Base-by-base conservation (phyloP, 345 rosid species). In the Gossypium thurberi region DNA sequence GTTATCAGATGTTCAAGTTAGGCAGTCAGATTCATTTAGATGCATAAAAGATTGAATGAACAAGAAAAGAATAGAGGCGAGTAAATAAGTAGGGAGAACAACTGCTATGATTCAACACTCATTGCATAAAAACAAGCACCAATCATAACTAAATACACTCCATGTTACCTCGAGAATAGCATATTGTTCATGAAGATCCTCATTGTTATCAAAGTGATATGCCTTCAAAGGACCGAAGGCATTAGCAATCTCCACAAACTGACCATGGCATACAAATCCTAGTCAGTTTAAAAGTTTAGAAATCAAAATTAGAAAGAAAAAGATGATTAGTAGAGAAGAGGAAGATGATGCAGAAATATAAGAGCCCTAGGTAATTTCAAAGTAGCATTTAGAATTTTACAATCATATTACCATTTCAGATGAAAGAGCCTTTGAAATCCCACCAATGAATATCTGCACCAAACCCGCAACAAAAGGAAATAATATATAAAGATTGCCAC, bases 361-460 rank as follows among this genome's bases (percentile, higher is more conserved):
- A 66, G 63, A 52, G 53, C 68, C 23, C 69, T 33, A 71, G 44
- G 20, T 46, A 76, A 48, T 66, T 25, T 66, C 6, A 14, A 43
- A 4, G 44, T 13, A 59, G 74, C 26, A 74, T 51, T 17, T 4
- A 51, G 62, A 37, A 23, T 0, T 71, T 65, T 10, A 23, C 67
- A 46, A 58, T 70, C 69, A 72, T 18, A 37, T 83, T 92, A 95
- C 99, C 99, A 92, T 89, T 80, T 89, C 78, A 74, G 98, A 80
- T 53, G 99, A 82, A 71, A 92, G 81, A 72, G 77, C 78, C 72
- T 81, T 84, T 42, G 99, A 85, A 78, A 95, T 84, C 78, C 97
- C 97, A 55, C 98, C 98, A 59, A 95, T 40, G 77, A 95, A 92
- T 74, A 95, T 88, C 99, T 95, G 96, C 84, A 87, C 44, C 79